phyloP scores from a whole-genome alignment of 305 asterid species.

The Fraxinus dipetala region DNA sequence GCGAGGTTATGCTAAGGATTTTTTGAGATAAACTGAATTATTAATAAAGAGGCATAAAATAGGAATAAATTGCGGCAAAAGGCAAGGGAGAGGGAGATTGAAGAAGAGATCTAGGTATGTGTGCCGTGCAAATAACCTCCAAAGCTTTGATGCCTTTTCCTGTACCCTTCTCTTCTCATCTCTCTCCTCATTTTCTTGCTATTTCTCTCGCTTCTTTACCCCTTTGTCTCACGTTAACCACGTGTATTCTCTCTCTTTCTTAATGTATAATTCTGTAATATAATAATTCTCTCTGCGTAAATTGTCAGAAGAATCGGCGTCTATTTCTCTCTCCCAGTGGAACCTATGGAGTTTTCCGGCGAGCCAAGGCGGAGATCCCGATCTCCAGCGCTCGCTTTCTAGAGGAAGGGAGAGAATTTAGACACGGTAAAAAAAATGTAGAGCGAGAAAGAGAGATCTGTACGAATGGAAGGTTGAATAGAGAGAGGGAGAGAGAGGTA shows the following conservation, averaged over 20 bases:
- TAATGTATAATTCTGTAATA: constrained; percentile 7
- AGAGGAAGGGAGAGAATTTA: constrained; percentile 16
- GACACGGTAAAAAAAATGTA: constrained; percentile 8
- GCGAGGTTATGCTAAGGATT: constrained; percentile 9
- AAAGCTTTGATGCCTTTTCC: constrained; percentile 54
- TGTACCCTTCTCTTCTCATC: constrained; percentile 22
- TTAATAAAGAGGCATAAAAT: constrained; percentile 35
- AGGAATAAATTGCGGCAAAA: constrained; percentile 75
- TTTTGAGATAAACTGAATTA: constrained; percentile 31
- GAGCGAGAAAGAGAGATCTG: constrained; percentile 35
- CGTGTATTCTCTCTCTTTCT: constrained; percentile 29
- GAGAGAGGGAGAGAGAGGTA: constrained; percentile 22
- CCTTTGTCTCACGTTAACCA: constrained; percentile 84
- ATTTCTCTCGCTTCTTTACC: constrained; percentile 41
- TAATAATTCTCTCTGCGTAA: constrained; percentile 25
- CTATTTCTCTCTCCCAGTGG: constrained; percentile 28
- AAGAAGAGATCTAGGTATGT: constrained; percentile 84
- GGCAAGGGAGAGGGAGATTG: constrained; percentile 61
- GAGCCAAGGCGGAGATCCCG: constrained; percentile 57
- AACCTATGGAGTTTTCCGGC: constrained; percentile 32
- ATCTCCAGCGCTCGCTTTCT: constrained; percentile 41
- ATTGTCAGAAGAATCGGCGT: constrained; percentile 26
- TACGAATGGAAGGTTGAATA: constrained; percentile 27
- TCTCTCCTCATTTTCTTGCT: constrained; percentile 50
- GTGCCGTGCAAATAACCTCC: constrained; percentile 84